Base-by-base conservation (phyloP, 257 asterid genomes). In the Petunia axillaris region DNA sequence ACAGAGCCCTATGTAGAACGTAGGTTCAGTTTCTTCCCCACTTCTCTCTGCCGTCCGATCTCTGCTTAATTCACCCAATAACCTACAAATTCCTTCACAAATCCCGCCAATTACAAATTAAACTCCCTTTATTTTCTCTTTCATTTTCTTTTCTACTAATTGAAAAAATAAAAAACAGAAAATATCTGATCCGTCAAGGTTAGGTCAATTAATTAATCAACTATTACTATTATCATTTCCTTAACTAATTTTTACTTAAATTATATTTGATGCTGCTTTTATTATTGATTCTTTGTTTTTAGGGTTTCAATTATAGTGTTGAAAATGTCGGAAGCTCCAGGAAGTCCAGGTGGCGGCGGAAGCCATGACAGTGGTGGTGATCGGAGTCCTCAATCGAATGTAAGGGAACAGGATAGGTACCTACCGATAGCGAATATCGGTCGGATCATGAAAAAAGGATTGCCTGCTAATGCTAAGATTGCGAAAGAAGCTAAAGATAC, bases 371-470 rank as follows among this genome's bases (percentile, higher is more conserved):
- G 93, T 68, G 85, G 90, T 35, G 93, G 92, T 10, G 95, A 90
- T 73, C 95, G 87, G 74, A 90, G 96, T 80, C 92, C 94, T 52
- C 93, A 81, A 82, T 88, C 94, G 6, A 89, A 87, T 81, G 88
- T 88, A 44, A 90, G 94, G 15, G 96, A 91, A 83, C 96, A 87
- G 83, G 97, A 91, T 84, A 89, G 94, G 3, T 89, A 81, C 80
- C 93, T 91, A 4, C 97, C 97, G 14, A 89, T 91, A 52, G 97
- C 97, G 50, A 91, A 91, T 77, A 89, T 91, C 1, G 91, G 94
- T 4, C 90, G 97, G 5, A 91, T 91, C 79, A 91, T 91, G 97
- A 91, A 91, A 88, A 91, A 90, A 37, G 97, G 89, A 13, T 80
- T 91, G 86, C 97, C 97, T 52, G 79, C 93, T 7, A 91, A 91